Evolutionary conservation across 2,329 filamentous ascomycete genomes (phyloP).

Genomic region (Fusarium sp.): DNA sequence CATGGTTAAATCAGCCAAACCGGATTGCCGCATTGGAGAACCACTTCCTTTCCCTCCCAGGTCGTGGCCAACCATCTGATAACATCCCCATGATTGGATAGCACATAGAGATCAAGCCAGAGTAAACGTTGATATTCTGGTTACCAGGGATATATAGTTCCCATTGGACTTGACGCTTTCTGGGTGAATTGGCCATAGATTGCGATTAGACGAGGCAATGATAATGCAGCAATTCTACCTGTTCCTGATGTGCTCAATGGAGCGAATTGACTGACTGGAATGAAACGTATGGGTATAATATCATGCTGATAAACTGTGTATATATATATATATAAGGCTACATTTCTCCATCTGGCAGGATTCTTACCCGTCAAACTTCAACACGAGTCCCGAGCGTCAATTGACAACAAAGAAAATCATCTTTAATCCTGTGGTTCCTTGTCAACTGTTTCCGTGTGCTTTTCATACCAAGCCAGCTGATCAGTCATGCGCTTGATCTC

Average conservation of each 20-base stretch:
- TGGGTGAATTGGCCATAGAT: not conserved
- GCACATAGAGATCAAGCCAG: not conserved
- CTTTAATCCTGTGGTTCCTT: not conserved
- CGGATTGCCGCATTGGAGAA: not conserved
- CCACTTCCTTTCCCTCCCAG: not conserved
- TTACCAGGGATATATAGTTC: too few relatives aligned
- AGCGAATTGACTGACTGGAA: not conserved
- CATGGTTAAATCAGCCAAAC: constrained; percentile 8
- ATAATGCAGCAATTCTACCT: not conserved
- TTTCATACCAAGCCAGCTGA: constrained; percentile 35
- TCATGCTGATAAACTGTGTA: too few relatives aligned
- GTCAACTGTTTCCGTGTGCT: not conserved
- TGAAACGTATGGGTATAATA: not conserved
- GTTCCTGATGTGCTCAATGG: too few relatives aligned
- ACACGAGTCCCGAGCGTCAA: not conserved
- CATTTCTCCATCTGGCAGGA: too few relatives aligned
- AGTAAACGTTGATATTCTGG: not conserved
- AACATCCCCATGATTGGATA: not conserved
- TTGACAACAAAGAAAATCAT: not conserved
- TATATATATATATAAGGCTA: not conserved
- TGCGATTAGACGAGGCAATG: not conserved
- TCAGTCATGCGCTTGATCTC: constrained; percentile 29
- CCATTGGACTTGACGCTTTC: too few relatives aligned
- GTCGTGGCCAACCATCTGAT: not conserved
- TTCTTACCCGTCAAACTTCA: not conserved